Evolutionary conservation across 106 monocot species (phyloP).

Genomic region (Apostasia ramifera): DNA sequence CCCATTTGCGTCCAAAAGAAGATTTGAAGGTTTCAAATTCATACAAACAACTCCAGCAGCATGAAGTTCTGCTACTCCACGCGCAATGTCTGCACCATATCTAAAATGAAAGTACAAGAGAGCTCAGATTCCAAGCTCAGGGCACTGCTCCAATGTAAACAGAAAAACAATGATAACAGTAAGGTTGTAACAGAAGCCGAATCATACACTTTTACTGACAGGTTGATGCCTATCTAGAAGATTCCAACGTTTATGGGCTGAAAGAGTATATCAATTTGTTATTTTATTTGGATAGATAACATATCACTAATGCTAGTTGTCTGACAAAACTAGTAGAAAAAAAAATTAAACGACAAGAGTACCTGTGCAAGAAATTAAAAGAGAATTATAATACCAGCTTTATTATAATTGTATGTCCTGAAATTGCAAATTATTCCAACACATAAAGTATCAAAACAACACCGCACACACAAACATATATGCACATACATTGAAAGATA

Average conservation of each 20-base stretch:
- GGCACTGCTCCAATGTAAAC: background rate
- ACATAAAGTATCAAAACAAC: too few species aligned
- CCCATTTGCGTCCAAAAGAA: slow-evolving; percentile 73
- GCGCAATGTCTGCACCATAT: slow-evolving; percentile 98
- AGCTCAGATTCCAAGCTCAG: background rate
- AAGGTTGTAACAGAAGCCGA: background rate
- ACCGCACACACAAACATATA: too few species aligned
- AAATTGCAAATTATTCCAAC: too few species aligned
- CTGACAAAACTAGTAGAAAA: too few species aligned
- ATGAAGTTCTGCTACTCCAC: slow-evolving; percentile 97
- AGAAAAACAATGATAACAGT: background rate
- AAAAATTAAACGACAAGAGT: too few species aligned
- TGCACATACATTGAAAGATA: too few species aligned
- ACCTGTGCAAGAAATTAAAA: too few species aligned
- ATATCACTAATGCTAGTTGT: too few species aligned
- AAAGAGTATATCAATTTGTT: background rate
- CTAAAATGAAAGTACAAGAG: slow-evolving; percentile 31
- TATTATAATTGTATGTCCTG: too few species aligned
- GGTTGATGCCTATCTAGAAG: background rate
- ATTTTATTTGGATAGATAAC: too few species aligned
- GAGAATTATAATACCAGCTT: too few species aligned
- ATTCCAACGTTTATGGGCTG: background rate
- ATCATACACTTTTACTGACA: background rate
- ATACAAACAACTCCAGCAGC: slow-evolving; percentile 92
- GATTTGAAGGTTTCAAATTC: slow-evolving; percentile 96